Evolutionary conservation across 495 filamentous ascomycete species (phyloP), one percentile per base, ranked within the genome.

Genomic region (Aspergillus sclerotiicarbonarius): DNA sequence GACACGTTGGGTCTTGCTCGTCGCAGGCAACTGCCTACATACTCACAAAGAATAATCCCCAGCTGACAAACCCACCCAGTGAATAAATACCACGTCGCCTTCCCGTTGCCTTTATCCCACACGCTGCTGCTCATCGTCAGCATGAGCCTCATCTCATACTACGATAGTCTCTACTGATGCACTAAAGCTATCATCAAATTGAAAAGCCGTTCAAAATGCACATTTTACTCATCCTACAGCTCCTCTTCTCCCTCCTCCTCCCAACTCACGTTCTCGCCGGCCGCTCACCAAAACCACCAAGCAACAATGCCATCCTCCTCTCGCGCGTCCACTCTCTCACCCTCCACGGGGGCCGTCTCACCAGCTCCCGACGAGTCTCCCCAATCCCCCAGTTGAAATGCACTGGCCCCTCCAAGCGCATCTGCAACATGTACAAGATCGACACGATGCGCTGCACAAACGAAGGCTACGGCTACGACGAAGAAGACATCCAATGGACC

Each of bases 361-460:
- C 94, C 0, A 83, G 82, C 37, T 79, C 88, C 62, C 88, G 92
- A 5, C 90, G 94, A 54, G 83, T 93, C 6, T 62, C 88, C 19
- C 72, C 94, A 6, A 80, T 95, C 48, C 91, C 90, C 0, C 94
- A 90, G 74, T 80, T 97, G n/a, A 83, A 76, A 63, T 98, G 94
- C 78, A 73, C 87, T 57, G 91, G 91, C 12, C 82, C 86, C 37
- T 82, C 78, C 13, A 81, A 78, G 21, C 71, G 78, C 62, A 68
- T 74, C 49, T 80, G 77, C 62, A 74, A 76, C 18, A 79, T 90
- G 31, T 89, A 94, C 74, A 70, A 82, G 19, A 73, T 96, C 55
- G 87, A 92, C 62, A 75, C 86, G 7, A 88, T 98, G 86, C 90
- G 90, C 56, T 98, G 94, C 78, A 86, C 80, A 54, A 98, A 98